A percentile compares a stretch with the other conserved stretches of the same genome.
These are phyloP conservation scores for Leccinum cinnamomeum DNA, from an alignment of 1,284 basidiomycete species.

Conservation along the genomic window DNA sequence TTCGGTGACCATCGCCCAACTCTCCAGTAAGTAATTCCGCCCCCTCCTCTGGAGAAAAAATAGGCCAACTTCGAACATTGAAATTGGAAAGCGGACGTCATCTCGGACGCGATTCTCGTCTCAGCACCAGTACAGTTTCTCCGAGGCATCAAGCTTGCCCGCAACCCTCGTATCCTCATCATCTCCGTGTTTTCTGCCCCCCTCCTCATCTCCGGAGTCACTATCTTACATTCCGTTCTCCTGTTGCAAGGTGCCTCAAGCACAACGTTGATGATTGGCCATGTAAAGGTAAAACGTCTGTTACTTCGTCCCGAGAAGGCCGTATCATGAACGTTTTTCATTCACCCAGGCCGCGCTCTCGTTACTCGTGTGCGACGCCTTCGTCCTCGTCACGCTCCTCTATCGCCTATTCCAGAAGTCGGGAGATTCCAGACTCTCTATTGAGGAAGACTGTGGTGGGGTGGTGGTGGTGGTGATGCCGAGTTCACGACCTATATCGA, in stretches of 20 bases:
- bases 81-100: conserved; percentile 18
- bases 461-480: neutral
- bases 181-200: conserved; percentile 25
- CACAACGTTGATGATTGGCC: conserved; percentile 19
- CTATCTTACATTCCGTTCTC: conserved; percentile 28
- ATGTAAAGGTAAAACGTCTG: conserved; percentile 22
- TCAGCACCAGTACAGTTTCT: conserved; percentile 18
- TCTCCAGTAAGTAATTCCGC: conserved; percentile 21
- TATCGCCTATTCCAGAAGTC: conserved; percentile 15
- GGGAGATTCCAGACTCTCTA: neutral
- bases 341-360: conserved; percentile 21
- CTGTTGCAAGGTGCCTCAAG: conserved; percentile 13
- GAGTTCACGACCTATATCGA: conserved; percentile 23
- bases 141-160: conserved; percentile 14
- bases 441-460: neutral
- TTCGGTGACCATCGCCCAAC: conserved; percentile 21
- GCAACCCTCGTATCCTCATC: conserved; percentile 22
- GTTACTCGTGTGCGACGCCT: conserved; percentile 23
- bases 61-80: neutral
- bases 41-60: neutral
- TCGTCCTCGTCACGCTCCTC: conserved; percentile 19
- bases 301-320: neutral
- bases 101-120: conserved; percentile 26
- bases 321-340: neutral
- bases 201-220: conserved; percentile 26